Evolutionary conservation across 164 flowering plant genomes (phyloP).

Genomic region (Chloranthus sessilifolius): DNA sequence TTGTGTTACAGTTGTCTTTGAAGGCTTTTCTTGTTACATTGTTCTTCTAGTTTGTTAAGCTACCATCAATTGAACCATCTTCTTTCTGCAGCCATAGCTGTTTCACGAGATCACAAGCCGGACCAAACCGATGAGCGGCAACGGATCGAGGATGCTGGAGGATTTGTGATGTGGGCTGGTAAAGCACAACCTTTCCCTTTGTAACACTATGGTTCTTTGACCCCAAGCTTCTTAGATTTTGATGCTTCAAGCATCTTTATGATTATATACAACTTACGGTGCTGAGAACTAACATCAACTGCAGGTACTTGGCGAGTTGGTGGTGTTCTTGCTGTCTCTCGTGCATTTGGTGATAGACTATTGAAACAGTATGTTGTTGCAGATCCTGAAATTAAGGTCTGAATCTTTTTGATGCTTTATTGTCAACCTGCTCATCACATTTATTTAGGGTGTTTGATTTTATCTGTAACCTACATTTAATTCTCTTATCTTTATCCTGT

Average conservation of each 20-base stretch:
- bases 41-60: too few relatives aligned
- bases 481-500: too few relatives aligned
- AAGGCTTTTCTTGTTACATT: too few relatives aligned
- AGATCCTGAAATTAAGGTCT: conserved; percentile 93
- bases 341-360: conserved; percentile 94
- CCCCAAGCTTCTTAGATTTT: too few relatives aligned
- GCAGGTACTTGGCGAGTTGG: conserved; percentile 97
- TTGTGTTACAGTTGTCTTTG: too few relatives aligned
- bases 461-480: too few relatives aligned
- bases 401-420: not conserved
- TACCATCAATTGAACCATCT: not conserved
- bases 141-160: conserved; percentile 93
- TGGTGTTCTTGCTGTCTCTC: conserved; percentile 95
- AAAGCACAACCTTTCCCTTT: conserved; percentile 3
- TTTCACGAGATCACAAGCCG: conserved; percentile 95
- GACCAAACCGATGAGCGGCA: conserved; percentile 90
- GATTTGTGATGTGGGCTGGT: conserved; percentile 99
- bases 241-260: too few relatives aligned
- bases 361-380: conserved; percentile 95
- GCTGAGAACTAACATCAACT: too few relatives aligned
- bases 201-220: too few relatives aligned
- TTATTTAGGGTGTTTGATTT: too few relatives aligned
- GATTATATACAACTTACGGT: too few relatives aligned
- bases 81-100: conserved; percentile 79
- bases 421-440: too few relatives aligned